phyloP scores from a whole-genome alignment of 805 yeast species.

The Teunomyces funiuensis region DNA sequence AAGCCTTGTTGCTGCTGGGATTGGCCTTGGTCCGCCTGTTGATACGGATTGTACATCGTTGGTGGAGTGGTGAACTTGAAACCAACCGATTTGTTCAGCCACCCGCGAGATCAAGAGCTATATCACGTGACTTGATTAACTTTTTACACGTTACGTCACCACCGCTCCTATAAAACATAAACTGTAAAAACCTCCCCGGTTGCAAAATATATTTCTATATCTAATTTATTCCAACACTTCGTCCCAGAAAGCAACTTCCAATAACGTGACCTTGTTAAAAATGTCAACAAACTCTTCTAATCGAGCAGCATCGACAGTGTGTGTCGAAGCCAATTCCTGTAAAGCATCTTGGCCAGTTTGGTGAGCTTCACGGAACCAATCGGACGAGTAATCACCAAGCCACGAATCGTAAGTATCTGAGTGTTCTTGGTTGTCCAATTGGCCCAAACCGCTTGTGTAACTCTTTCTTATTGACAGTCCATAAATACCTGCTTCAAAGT shows the following conservation, averaged over 20 bases:
- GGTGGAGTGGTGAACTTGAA: constrained; percentile 1
- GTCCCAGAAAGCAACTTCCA: constrained; percentile 74
- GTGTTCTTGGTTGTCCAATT: constrained; percentile 16
- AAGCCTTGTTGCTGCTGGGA: constrained; percentile 29
- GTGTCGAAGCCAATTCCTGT: constrained; percentile 36
- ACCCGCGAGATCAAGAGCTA: too few relatives aligned
- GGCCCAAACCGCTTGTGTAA: constrained; percentile 18
- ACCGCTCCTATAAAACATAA: too few relatives aligned
- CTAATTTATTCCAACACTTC: constrained; percentile 26
- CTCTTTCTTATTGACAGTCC: constrained; percentile 24
- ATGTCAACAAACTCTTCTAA: constrained; percentile 54
- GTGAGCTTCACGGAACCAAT: constrained; percentile 57
- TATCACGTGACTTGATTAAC: too few relatives aligned
- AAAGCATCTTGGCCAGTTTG: constrained; percentile 49
- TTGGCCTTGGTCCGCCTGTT: constrained; percentile 18
- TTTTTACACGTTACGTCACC: too few relatives aligned
- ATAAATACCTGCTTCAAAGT: constrained; percentile 52
- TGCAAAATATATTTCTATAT: neutral
- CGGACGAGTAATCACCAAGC: constrained; percentile 61
- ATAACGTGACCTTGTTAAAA: constrained; percentile 55
- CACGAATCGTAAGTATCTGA: constrained; percentile 47
- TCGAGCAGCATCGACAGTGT: constrained; percentile 41
- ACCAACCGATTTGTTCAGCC: constrained; percentile 1
- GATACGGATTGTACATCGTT: constrained; percentile 42
- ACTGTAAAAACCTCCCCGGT: neutral